Conservation (phyloP, 108 stramenopile species). For the Fistulifera pelliculosa region DNA sequence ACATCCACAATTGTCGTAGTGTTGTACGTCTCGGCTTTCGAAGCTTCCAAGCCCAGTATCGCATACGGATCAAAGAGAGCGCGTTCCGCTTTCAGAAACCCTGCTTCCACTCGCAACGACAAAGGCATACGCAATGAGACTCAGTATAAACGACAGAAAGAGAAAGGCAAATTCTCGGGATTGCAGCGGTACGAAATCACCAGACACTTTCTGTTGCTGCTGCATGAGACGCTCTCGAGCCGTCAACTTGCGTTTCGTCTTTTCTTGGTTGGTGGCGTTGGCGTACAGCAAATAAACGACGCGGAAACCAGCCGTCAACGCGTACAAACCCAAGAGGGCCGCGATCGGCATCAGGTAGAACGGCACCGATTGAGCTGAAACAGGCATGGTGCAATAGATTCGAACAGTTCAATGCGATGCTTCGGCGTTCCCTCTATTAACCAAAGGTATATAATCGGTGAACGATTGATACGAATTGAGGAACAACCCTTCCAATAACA, state of each 20-base stretch:
- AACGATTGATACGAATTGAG: no score
- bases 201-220: neutral
- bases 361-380: slow-evolving; percentile 2
- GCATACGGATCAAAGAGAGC: slow-evolving; percentile 28
- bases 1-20: slow-evolving; percentile 26
- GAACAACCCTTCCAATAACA: no score
- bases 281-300: slow-evolving; percentile 8
- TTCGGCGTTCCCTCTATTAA: no score
- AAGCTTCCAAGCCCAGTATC: slow-evolving; percentile 18
- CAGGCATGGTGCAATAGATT: no score
- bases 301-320: neutral
- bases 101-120: slow-evolving; percentile 9
- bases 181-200: slow-evolving; percentile 1
- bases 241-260: neutral
- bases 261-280: neutral
- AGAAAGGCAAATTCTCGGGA: neutral
- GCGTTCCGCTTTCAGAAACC: slow-evolving; percentile 3
- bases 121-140: slow-evolving; percentile 7
- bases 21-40: slow-evolving; percentile 12
- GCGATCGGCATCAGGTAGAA: slow-evolving; percentile 23
- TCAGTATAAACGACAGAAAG: slow-evolving; percentile 3
- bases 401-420: no score
- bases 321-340: slow-evolving; percentile 7
- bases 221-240: neutral
- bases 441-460: no score